phyloP scores from a whole-genome alignment of 2,329 filamentous ascomycete genomes.

The Phialocephala sp. region DNA sequence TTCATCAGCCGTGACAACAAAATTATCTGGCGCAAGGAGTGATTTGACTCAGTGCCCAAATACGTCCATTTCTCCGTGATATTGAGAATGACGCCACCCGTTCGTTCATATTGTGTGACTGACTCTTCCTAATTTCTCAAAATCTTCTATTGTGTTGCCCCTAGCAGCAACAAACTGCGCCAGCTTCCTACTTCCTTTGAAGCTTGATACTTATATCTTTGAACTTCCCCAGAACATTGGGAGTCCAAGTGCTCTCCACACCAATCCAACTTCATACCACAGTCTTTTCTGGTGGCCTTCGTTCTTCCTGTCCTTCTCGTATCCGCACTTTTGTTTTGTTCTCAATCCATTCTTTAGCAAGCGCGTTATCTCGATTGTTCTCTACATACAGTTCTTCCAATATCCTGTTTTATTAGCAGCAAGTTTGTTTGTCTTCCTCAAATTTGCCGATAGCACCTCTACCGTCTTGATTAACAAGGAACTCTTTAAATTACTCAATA shows the following conservation, averaged over 20 bases:
- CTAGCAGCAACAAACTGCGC: conserved; percentile 34
- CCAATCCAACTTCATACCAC: neutral
- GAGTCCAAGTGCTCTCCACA: neutral
- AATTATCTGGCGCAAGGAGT: conserved; percentile 33
- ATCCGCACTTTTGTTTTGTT: conserved; percentile 18
- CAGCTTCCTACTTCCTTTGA: conserved; percentile 5
- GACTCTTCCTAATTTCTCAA: conserved; percentile 39
- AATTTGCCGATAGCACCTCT: neutral
- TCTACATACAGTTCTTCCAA: conserved; percentile 13
- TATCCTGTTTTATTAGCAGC: conserved; percentile 5
- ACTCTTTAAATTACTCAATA: neutral
- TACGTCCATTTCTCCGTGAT: conserved; percentile 33
- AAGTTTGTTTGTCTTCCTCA: neutral
- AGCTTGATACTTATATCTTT: conserved; percentile 15
- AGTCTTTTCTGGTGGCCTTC: conserved; percentile 23
- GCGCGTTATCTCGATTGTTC: conserved; percentile 18
- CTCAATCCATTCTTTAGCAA: conserved; percentile 27
- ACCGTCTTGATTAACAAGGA: neutral
- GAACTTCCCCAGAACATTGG: conserved; percentile 5
- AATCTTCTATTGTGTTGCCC: conserved; percentile 35
- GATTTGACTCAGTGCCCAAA: conserved; percentile 27
- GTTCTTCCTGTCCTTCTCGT: conserved; percentile 29
- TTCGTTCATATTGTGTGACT: conserved; percentile 35
- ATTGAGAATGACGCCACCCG: conserved; percentile 37
- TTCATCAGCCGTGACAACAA: conserved; percentile 26